Conservation (phyloP, 768 basidiomycete genomes). For the Pisolithus orientalis region DNA sequence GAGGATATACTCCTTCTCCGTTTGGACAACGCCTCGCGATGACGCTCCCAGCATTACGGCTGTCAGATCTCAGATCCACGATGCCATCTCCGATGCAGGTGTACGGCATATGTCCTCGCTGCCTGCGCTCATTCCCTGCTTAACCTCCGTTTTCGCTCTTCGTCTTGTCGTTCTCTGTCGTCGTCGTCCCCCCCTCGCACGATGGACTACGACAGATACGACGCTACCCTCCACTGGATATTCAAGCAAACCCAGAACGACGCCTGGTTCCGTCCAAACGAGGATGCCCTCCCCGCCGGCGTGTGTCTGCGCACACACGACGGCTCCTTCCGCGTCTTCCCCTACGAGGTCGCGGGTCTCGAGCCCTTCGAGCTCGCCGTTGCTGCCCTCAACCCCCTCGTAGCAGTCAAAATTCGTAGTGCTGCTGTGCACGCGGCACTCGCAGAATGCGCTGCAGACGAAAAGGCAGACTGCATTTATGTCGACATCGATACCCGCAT, state of each 20-base stretch:
- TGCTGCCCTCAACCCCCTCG: conserved; percentile 46
- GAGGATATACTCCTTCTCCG: not conserved
- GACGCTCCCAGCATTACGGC: too few species aligned
- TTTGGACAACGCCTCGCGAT: not conserved
- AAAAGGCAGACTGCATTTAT: conserved; percentile 32
- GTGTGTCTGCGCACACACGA: conserved; percentile 45
- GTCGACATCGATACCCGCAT: conserved; percentile 62
- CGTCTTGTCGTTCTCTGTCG: not conserved
- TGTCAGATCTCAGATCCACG: conserved; percentile 1
- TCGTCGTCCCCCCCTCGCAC: not conserved
- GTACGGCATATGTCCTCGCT: too few species aligned
- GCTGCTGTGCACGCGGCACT: conserved; percentile 48
- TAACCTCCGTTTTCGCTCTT: conserved; percentile 2
- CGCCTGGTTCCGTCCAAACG: conserved; percentile 49
- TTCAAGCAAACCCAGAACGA: conserved; percentile 36
- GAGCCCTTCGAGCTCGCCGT: conserved; percentile 52
- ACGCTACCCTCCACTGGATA: conserved; percentile 22
- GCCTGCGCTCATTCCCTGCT: not conserved
- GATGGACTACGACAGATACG: conserved; percentile 32
- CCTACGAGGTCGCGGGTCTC: conserved; percentile 46
- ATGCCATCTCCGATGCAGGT: not conserved
- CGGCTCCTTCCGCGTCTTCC: conserved; percentile 48
- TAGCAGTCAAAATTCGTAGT: conserved; percentile 47
- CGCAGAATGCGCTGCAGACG: conserved; percentile 29
- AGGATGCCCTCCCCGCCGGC: conserved; percentile 40